Base-by-base conservation (phyloP, 768 basidiomycete genomes). In the Kwoniella bestiolae region DNA sequence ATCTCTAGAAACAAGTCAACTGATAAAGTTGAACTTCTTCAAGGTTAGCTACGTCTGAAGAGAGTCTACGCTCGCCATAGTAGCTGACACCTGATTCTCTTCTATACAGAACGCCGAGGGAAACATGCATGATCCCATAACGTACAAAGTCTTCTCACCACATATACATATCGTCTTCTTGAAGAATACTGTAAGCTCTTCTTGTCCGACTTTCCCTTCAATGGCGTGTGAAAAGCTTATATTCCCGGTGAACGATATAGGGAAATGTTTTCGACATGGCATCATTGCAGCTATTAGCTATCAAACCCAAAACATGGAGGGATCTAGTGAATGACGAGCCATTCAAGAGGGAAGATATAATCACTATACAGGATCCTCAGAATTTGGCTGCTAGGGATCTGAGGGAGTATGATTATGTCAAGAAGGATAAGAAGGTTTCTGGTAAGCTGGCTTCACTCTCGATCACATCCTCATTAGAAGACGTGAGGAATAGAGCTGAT, bases 91-190 rank as follows among this genome's bases (percentile, higher is more conserved):
- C 25, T n/a, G n/a, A n/a, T n/a, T n/a, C n/a, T n/a, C n/a, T 38
- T 85, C 26, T 92, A 31, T 85, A 91, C 85, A 92, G 67, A 94
- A 94, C 80, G 83, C 90, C 2, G 87, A 92, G 26, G 90, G 90
- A 41, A 90, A 93, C 80, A 87, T 91, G 12, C 90, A 96, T 79
- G 96, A 99, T 79, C 96, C 96, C 0, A 93, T 99, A 47, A 92
- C 93, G 3, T 99, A 95, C 86, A 98, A 97, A 80, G 90, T 91
- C 2, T 96, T 99, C 85, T 94, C 86, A 77, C 90, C 95, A 68
- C 95, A 98, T 79, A 94, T 95, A 1, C 91, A 97, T 77, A 91
- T 99, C 60, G 91, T 98, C 14, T 98, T 91, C 80, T 85, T 94
- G 18, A 89, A 90, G 7, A 96, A 97, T 51, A 95, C 83, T 5